Base-by-base conservation (phyloP, 495 filamentous ascomycete species). In the Tetracladium setigerum region DNA sequence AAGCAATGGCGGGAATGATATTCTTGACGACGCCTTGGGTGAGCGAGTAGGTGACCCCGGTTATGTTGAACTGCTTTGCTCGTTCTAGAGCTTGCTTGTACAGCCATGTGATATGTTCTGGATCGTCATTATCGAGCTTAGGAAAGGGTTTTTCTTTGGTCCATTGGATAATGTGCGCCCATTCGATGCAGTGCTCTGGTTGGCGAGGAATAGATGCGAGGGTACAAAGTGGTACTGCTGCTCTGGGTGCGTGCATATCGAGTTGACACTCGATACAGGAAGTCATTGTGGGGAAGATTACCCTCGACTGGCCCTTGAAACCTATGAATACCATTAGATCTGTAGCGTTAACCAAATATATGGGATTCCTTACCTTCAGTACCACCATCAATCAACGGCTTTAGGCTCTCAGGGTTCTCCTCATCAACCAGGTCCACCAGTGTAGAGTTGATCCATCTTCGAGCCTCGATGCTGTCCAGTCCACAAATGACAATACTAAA, bases 21-120 rank as follows among this genome's bases (percentile, higher is more conserved):
- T 99, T 97, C 66, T 99, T 99, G 54, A 99, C 89, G 0, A 97
- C 92, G 30, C 94, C 94, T 59, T 99, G 94, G 0, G 94, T 95
- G 63, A 95, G 78, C n/a, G 84, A 82, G 67, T 97, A 99, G 11
- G 94, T 96, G 19, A 99, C 85, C 16, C 94, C 94, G 2, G 76
- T 62, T 62, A 99, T 99, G 53, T 88, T 82, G 69, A 95, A 99
- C 56, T 97, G 85, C 49, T 78, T 62, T 1, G 89, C 87, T 49
- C 94, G 84, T 32, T 73, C 63, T 14, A 89, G 73, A 4, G 94
- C 88, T 50, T 87, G 86, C 55, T 90, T 79, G 67, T 88, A 99
- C 16, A 99, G 75, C 94, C 94, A 99, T 38, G 83, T 87, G 59
- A 97, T 95, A 62, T 99, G 94, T 57, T 92, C 90, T 44, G 95